These are phyloP conservation scores for Tolypocladium tundrense DNA, from an alignment of 2,329 filamentous ascomycete species.

Conservation along the genomic window DNA sequence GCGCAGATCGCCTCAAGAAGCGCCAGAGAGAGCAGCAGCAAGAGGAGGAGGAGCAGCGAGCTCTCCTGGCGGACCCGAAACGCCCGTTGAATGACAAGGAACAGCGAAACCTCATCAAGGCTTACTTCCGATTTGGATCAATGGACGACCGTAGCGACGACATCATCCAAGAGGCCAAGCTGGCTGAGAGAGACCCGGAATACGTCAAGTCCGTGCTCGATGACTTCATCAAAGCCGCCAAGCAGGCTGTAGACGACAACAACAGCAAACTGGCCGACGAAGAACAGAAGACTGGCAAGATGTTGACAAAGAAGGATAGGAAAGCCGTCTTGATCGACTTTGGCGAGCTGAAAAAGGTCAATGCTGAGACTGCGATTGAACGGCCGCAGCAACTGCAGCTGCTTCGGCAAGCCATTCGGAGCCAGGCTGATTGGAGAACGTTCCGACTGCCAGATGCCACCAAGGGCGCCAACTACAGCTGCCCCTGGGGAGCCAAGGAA, in stretches of 20 bases:
- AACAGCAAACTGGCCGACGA: constrained; percentile 66
- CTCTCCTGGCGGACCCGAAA: constrained; percentile 69
- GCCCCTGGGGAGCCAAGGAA: constrained; percentile 83
- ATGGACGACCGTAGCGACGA: constrained; percentile 83
- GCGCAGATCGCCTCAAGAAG: constrained; percentile 58
- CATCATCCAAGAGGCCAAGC: constrained; percentile 75
- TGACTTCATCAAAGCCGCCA: constrained; percentile 55
- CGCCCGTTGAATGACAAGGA: constrained; percentile 90
- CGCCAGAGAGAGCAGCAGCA: constrained; percentile 54
- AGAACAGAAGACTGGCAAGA: constrained; percentile 72
- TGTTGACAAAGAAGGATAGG: constrained; percentile 89
- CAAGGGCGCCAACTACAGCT: constrained; percentile 85
- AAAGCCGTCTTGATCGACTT: constrained; percentile 96
- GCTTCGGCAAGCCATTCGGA: constrained; percentile 62
- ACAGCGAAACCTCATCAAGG: constrained; percentile 80
- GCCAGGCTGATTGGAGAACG: constrained; percentile 57
- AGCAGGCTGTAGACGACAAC: constrained; percentile 53
- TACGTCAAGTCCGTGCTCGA: constrained; percentile 66
- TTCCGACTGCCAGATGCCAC: constrained; percentile 88
- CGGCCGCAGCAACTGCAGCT: constrained; percentile 82
- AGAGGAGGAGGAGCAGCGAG: constrained; percentile 63
- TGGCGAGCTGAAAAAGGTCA: constrained; percentile 85
- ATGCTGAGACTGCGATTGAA: constrained; percentile 90
- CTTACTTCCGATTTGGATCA: constrained; percentile 83
- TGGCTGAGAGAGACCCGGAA: constrained; percentile 72